Base-by-base conservation (phyloP, 805 yeast genomes). In the Cyberlindnera saturnus region DNA sequence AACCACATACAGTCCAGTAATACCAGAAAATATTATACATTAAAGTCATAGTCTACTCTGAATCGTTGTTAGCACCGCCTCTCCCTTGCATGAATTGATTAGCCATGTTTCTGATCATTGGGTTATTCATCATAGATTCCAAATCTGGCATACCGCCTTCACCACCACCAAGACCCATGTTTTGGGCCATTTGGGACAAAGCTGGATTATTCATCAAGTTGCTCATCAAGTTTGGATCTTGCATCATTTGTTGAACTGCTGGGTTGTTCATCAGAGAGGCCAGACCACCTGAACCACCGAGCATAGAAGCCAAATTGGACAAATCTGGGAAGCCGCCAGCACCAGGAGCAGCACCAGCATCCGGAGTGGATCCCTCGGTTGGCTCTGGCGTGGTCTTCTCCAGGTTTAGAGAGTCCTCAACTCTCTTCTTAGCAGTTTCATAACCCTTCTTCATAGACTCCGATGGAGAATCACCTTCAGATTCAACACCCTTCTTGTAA, bases 371-470 rank as follows among this genome's bases (percentile, higher is more conserved):
- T 30, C 34, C 20, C 3, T 30, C 30, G 6, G 40, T 14, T n/a
- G 41, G 35, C 15, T 41, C 40, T 14, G 63, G 44, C 26, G 61
- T 53, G 11, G 65, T 52, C 14, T 53, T 34, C 13, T 56, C 40
- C 28, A 38, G 14, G 30, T 62, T 79, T 51, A 82, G 66, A 43
- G 87, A 86, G 59, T 83, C 90, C 56, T 85, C 88, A 33, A 86
- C 87, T 62, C 90, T 82, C 65, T 77, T 78, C 70, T 87, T 86
- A 19, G 97, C 97, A 31, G 96, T 86, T 64, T 91, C 96, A 62
- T 80, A 89, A 42, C 96, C 99, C 60, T 82, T 82, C 64, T 75
- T 77, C 96, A 91, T 91, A 15, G 93, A 90, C 34, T 85, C 96
- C 7, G 90, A 78, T 38, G 91, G 88, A 20, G 70, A 67, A 36